These are phyloP conservation scores for Crotalaria pallida DNA, from an alignment of 306 rosid species.

Conservation along the genomic window DNA sequence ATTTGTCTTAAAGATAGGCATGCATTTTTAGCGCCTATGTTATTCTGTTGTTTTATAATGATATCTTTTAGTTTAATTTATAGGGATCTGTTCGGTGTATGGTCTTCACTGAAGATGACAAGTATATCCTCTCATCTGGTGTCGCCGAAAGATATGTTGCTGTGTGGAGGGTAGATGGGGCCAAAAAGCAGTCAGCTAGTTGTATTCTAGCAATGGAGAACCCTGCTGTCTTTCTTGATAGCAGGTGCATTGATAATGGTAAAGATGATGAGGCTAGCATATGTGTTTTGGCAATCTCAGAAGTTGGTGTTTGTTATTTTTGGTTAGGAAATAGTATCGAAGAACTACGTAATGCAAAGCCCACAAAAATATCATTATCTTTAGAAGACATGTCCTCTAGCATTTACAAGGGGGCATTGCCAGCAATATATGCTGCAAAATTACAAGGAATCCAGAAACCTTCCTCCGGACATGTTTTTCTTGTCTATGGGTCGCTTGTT, in stretches of 20 bases:
- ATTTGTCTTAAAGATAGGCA: not conserved
- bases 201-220: conserved; percentile 91
- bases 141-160: conserved; percentile 88
- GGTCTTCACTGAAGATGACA: conserved; percentile 80
- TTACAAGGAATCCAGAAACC: conserved; percentile 53
- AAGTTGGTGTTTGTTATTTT: conserved; percentile 74
- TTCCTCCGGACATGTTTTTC: conserved; percentile 60
- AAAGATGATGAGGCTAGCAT: conserved; percentile 42
- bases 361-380: conserved; percentile 66
- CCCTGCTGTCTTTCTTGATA: conserved; percentile 81
- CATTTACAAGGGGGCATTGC: conserved; percentile 51
- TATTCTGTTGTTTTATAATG: conserved; percentile 9
- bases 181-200: conserved; percentile 70
- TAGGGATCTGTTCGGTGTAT: conserved; percentile 88
- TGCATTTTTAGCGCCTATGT: not conserved
- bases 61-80: conserved; percentile 26
- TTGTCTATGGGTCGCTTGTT: conserved; percentile 69
- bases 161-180: conserved; percentile 61
- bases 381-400: conserved; percentile 46
- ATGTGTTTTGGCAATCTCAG: conserved; percentile 82
- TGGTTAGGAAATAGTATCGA: conserved; percentile 74
- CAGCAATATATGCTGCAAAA: conserved; percentile 75
- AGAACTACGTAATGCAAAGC: conserved; percentile 56
- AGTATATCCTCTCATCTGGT: conserved; percentile 78
- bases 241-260: conserved; percentile 43